Percentiles rank a stretch among this genome's conserved stretches.
Evolutionary conservation across 1,284 basidiomycete species (phyloP).

Genomic region (Ceratobasidium theobromae): DNA sequence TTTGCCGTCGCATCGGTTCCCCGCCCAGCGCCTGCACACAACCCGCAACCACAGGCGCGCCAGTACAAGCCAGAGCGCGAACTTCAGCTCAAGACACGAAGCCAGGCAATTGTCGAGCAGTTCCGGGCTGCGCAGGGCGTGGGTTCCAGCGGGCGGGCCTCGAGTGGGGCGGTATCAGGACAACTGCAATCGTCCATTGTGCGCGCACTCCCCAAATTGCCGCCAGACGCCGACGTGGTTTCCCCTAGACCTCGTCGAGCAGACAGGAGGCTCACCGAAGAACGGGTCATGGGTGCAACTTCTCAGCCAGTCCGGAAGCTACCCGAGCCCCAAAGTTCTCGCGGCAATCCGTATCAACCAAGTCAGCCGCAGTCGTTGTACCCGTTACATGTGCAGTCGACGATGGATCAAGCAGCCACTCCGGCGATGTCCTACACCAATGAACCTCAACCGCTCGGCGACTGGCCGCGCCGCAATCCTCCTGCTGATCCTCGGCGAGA

Average conservation of each 20-base stretch:
- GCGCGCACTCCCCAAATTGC: conserved; percentile 11
- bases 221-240: conserved; percentile 1
- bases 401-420: not conserved
- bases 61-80: conserved; percentile 23
- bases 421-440: not conserved
- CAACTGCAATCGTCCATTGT: conserved; percentile 26
- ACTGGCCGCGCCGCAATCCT: conserved; percentile 25
- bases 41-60: not conserved
- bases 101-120: conserved; percentile 26
- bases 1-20: conserved; percentile 10
- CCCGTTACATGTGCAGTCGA: conserved; percentile 15
- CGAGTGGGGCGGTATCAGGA: not conserved
- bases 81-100: conserved; percentile 8
- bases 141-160: not conserved
- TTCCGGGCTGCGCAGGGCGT: not conserved
- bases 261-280: not conserved
- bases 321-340: not conserved
- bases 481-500: conserved; percentile 26
- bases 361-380: conserved; percentile 14
- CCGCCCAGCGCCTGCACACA: not conserved
- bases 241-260: not conserved
- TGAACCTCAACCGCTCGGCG: conserved; percentile 20
- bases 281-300: not conserved
- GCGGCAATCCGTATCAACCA: not conserved
- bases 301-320: conserved; percentile 10